A percentile compares a stretch with the other conserved stretches of the same genome.
phyloP scores from a whole-genome alignment of 2,329 filamentous ascomycete genomes.

The Aspergillus transmontanensis region DNA sequence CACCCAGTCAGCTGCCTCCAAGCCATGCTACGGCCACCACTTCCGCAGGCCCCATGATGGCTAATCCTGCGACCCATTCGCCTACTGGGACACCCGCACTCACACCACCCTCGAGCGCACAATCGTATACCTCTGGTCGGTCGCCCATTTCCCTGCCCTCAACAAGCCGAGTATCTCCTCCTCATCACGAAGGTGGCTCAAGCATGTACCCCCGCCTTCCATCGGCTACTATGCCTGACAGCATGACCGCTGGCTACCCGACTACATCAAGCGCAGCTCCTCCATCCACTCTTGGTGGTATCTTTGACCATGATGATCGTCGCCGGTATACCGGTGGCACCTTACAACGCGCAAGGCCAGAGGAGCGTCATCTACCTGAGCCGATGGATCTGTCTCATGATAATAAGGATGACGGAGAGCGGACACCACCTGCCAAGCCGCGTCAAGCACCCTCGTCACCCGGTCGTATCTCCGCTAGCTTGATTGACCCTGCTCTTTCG shows the following conservation, averaged over 20 bases:
- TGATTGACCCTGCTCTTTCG: constrained; percentile 48
- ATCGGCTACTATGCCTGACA: constrained; percentile 60
- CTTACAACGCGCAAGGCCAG: constrained; percentile 57
- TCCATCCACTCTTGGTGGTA: constrained; percentile 61
- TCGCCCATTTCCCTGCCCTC: constrained; percentile 60
- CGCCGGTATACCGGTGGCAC: constrained; percentile 64
- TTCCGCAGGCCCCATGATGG: constrained; percentile 42
- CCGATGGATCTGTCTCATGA: constrained; percentile 41
- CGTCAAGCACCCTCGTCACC: constrained; percentile 20
- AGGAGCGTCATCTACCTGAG: constrained; percentile 34
- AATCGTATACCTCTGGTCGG: constrained; percentile 65
- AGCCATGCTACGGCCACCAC: constrained; percentile 43
- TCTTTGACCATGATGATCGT: constrained; percentile 62
- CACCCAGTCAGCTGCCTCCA: constrained; percentile 47
- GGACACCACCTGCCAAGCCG: constrained; percentile 37
- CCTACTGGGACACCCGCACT: constrained; percentile 61
- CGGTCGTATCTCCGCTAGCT: constrained; percentile 36
- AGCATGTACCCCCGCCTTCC: constrained; percentile 67
- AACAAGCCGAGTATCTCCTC: constrained; percentile 53
- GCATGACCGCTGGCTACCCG: constrained; percentile 54
- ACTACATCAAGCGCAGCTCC: constrained; percentile 59
- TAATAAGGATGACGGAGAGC: constrained; percentile 32
- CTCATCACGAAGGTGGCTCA: constrained; percentile 47
- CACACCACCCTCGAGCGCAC: constrained; percentile 63
- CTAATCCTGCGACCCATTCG: constrained; percentile 45